phyloP scores from a whole-genome alignment of 306 rosid species.

The Prunus kanzakura region DNA sequence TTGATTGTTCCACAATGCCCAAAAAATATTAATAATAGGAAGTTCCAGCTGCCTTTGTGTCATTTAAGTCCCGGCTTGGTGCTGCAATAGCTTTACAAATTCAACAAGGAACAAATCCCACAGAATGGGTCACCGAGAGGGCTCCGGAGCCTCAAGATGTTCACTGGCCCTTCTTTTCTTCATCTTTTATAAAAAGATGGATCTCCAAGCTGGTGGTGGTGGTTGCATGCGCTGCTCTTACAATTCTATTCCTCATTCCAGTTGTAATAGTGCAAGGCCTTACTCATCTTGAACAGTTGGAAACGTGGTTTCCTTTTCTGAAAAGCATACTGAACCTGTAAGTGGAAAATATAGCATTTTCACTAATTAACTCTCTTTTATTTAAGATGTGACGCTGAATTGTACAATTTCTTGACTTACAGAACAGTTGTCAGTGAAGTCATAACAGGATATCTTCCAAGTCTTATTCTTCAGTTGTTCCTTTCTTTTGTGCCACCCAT shows the following conservation, averaged over 20 bases:
- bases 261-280: conserved; percentile 81
- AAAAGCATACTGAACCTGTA: conserved; percentile 55
- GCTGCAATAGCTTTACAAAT: conserved; percentile 65
- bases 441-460: conserved; percentile 91
- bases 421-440: conserved; percentile 72
- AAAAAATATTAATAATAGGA: conserved; percentile 44
- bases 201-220: conserved; percentile 53
- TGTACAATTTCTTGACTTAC: conserved; percentile 28
- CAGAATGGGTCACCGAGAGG: conserved; percentile 74
- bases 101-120: conserved; percentile 75
- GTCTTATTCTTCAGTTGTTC: conserved; percentile 74
- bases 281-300: conserved; percentile 63
- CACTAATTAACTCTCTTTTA: neutral
- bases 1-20: conserved; percentile 11
- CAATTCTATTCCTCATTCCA: conserved; percentile 68
- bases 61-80: conserved; percentile 80
- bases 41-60: conserved; percentile 79
- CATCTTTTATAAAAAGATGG: conserved; percentile 67
- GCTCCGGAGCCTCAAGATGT: conserved; percentile 88
- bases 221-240: conserved; percentile 48
- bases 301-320: conserved; percentile 67
- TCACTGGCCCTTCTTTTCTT: conserved; percentile 74
- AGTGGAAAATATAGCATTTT: conserved; percentile 29
- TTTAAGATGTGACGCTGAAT: conserved; percentile 6
- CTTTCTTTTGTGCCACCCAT: conserved; percentile 61